Conservation (phyloP, 1,284 basidiomycete genomes). For the Cryptococcus deneoformans region DNA sequence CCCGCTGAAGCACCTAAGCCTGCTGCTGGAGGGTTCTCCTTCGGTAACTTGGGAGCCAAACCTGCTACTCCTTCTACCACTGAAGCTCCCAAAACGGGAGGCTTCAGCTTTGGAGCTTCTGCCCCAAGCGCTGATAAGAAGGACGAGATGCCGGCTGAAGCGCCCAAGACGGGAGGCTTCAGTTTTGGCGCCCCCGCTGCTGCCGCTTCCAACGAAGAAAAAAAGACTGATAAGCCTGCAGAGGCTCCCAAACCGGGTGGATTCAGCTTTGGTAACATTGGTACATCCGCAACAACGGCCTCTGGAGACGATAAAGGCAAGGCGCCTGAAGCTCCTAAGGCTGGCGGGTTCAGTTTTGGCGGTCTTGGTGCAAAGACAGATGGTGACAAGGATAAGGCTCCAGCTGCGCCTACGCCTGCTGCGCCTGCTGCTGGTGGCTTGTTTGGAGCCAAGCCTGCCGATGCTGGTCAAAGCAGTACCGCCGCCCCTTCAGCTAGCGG, state of each 20-base stretch:
- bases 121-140: not conserved
- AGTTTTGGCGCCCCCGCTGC: slow-evolving; percentile 23
- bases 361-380: slow-evolving; percentile 1
- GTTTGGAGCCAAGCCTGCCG: slow-evolving; percentile 10
- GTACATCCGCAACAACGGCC: not conserved
- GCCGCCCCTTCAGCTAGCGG: slow-evolving; percentile 20
- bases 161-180: slow-evolving; percentile 24
- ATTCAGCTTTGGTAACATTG: slow-evolving; percentile 9
- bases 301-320: no score
- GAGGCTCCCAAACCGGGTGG: slow-evolving; percentile 19
- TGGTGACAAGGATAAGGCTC: slow-evolving; percentile 13
- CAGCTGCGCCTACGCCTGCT: slow-evolving; percentile 16
- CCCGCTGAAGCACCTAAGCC: slow-evolving; percentile 18
- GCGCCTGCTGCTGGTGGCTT: slow-evolving; percentile 7
- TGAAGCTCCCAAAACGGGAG: slow-evolving; percentile 25
- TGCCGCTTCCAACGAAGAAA: slow-evolving; percentile 14
- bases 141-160: slow-evolving; percentile 14
- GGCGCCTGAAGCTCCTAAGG: slow-evolving; percentile 15
- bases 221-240: slow-evolving; percentile 5
- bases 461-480: slow-evolving; percentile 2
- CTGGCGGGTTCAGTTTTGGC: slow-evolving; percentile 7
- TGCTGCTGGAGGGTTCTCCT: slow-evolving; percentile 31
- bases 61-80: slow-evolving; percentile 22
- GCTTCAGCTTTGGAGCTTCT: slow-evolving; percentile 25
- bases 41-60: slow-evolving; percentile 9